These are phyloP conservation scores for Penicillium italicum DNA, from an alignment of 2,329 filamentous ascomycete species.

Conservation along the genomic window DNA sequence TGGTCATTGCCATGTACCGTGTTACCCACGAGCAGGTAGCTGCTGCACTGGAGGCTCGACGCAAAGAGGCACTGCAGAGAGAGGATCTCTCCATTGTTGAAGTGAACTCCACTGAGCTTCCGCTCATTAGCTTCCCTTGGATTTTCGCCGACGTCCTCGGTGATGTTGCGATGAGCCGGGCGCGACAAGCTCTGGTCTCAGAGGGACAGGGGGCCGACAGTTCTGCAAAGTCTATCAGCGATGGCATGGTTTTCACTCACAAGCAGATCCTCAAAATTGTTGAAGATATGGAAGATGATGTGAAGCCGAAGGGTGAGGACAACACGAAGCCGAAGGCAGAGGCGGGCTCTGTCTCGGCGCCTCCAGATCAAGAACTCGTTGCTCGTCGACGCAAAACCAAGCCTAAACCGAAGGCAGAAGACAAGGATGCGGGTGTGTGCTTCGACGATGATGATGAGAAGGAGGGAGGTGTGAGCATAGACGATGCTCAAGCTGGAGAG, in stretches of 20 bases:
- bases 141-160: slow-evolving; percentile 72
- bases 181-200: slow-evolving; percentile 18
- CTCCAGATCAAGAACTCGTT: not conserved
- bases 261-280: not conserved
- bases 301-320: not conserved
- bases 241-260: not conserved
- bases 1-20: slow-evolving; percentile 84
- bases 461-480: not conserved
- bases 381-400: not conserved
- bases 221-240: not conserved
- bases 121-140: slow-evolving; percentile 93
- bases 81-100: slow-evolving; percentile 8
- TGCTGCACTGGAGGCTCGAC: slow-evolving; percentile 54
- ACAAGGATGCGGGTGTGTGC: not conserved
- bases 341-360: not conserved
- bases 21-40: slow-evolving; percentile 71
- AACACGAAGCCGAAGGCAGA: not conserved
- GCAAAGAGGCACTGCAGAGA: slow-evolving; percentile 17
- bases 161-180: slow-evolving; percentile 56
- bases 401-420: not conserved
- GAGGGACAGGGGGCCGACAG: not conserved
- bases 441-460: not conserved
- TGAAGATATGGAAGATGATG: not conserved
- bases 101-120: slow-evolving; percentile 51
- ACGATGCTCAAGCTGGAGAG: not conserved